Base-by-base conservation (phyloP, 306 rosid genomes). In the Neltuma alba region DNA sequence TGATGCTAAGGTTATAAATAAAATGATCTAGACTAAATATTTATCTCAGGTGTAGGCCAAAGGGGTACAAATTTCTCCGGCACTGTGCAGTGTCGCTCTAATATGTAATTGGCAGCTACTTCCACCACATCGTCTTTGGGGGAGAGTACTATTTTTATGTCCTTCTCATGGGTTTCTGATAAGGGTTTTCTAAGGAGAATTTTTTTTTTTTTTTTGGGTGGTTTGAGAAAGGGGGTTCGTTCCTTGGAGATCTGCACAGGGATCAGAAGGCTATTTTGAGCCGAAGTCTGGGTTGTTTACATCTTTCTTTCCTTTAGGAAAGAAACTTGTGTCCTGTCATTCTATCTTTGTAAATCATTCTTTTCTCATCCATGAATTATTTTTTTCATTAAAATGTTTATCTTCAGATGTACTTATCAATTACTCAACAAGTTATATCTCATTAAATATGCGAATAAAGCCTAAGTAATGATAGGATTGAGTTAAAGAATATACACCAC, bases 401-500 rank as follows among this genome's bases (percentile, higher is more conserved):
- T 45, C 23, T 25, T 33, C 31, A 52, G 36, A 23, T 25, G 27
- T 5, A 13, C 68, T 9, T 7, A 74, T 40, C 55, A 21, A 14
- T 5, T 23, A 14, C 7, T 57, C 38, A 20, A 23, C 4, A 37
- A 14, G 15, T 14, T 54, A 23, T 60, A 37, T 57, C 66, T 54
- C 28, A 57, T 74, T 14, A 23, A 55, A 74, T 52, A 50, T 74
- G 23, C 74, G 15, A 55, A 60, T 33, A 34, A 63, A 28, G 64
- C 73, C 28, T 30, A 47, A 66, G 57, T 25, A 62, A 76, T 57
- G 72, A 42, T 68, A 81, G 80, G 84, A 82, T 28, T 65, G 82
- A 83, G 95, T 82, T 85, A 82, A 86, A 87, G 91, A 83, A 82
- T 82, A 86, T 95, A 95, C 99, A 93, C 96, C 90, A 89, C 99